phyloP scores from a whole-genome alignment of 192 early-diverging fungal genomes.

The Phycomyces nitens region DNA sequence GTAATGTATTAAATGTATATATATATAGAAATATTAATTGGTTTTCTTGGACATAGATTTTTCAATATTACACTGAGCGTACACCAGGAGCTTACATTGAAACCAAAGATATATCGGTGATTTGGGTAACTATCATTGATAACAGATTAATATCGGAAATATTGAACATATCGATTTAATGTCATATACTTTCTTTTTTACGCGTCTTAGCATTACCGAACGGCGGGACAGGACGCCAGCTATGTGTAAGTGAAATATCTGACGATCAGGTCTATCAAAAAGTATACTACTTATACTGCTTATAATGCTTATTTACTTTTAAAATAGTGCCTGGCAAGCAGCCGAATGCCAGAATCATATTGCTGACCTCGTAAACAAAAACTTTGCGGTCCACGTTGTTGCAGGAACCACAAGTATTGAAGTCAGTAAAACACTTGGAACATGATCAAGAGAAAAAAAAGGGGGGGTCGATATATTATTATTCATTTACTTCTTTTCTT shows the following conservation, averaged over 20 bases:
- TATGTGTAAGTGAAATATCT: slow-evolving; percentile 24
- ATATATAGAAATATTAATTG: no score
- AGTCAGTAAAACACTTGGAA: slow-evolving; percentile 23
- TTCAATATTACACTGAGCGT: slow-evolving; percentile 80
- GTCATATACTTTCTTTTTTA: not conserved
- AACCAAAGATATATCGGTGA: slow-evolving; percentile 64
- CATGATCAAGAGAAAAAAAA: no score
- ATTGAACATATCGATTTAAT: not conserved
- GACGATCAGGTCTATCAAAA: no score
- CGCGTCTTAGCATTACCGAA: slow-evolving; percentile 24
- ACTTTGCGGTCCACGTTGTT: slow-evolving; percentile 67
- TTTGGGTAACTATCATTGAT: slow-evolving; percentile 51
- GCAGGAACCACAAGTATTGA: slow-evolving; percentile 67
- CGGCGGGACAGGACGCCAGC: slow-evolving; percentile 21
- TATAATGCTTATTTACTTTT: no score
- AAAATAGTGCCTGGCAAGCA: slow-evolving; percentile 74
- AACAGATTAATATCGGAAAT: not conserved
- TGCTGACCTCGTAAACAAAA: slow-evolving; percentile 59
- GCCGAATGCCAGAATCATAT: slow-evolving; percentile 86
- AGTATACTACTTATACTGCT: no score
- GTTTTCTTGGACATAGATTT: slow-evolving; percentile 49
- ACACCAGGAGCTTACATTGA: slow-evolving; percentile 79
- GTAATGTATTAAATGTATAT: slow-evolving; percentile 20
- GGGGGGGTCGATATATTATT: no score
- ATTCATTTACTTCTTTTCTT: not conserved